Evolutionary conservation across 345 rosid genomes (phyloP), one percentile per base, ranked within the genome.

Genomic region (Conringia planisiliqua): DNA sequence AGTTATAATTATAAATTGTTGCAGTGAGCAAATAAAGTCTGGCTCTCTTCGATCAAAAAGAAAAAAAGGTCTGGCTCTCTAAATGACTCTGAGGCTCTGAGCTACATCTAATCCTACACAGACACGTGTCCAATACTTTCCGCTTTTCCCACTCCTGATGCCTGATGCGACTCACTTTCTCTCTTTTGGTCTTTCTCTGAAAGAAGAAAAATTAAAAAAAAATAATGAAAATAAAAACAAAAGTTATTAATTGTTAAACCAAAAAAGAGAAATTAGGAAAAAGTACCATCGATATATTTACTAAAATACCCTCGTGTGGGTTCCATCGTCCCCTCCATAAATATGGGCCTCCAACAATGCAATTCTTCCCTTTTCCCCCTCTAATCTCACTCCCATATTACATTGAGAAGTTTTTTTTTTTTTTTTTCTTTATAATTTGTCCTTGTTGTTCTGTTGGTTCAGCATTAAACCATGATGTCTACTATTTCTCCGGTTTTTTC

Each of bases 331-430:
- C 29, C 35, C 78, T 14, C 86, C 74, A 72, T 93, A 93, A 90
- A 85, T 90, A 85, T 60, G 79, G 69, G 74, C 44, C 88, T 75
- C 86, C 82, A 26, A 78, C 66, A 46, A 83, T 74, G 84, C 95
- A 79, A 56, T 85, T 87, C 91, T 86, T 89, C 97, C 97, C 96
- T 90, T 82, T 89, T 90, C 81, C 78, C 61, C 87, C 86, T 81
- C 87, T 83, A 76, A 26, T 85, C 72, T 69, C 36, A 13, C 71
- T 70, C 68, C 59, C 74, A 40, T 73, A 66, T 1, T 75, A 71
- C 66, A 61, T 47, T 71, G 33, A 16, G 18, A 22, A 58, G n/a
- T 10, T 8, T 57, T n/a, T 57, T 32, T 10, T 22, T 35, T 30
- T n/a, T n/a, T n/a, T n/a, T n/a, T 65, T 24, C 4, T 29, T 30